Base-by-base conservation (phyloP, 1,139 yeast genomes). In the Taphrina sp. region DNA sequence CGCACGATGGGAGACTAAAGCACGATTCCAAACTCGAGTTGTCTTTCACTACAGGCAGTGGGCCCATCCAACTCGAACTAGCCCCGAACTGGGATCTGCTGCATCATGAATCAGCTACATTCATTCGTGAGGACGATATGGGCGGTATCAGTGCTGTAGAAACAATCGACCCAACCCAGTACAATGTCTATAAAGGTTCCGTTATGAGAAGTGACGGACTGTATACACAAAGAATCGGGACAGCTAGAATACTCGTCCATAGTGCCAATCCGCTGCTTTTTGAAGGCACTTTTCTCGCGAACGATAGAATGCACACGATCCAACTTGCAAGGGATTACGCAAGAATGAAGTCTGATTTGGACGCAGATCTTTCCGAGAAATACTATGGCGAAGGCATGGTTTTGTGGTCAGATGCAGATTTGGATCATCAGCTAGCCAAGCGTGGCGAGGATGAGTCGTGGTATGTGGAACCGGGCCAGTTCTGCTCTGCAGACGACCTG, bases 271-370 rank as follows among this genome's bases (percentile, higher is more conserved):
- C 54, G 2, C 19, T 49, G 24, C n/a, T 41, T 12, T 58, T 60
- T 33, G 61, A 60, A 23, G 62, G 62, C 28, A 20, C 56, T 8
- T 60, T 58, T 47, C 26, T 41, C 19, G 34, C 54, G 12, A 44
- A 46, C 22, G 62, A 37, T 8, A 51, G 26, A 19, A 38, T 36
- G 35, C 41, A 54, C 44, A 45, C 45, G 17, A 52, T 59, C 16
- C 59, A 44, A 35, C 54, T 58, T 4, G 36, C 37, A 19, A 31
- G 41, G 20, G 44, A 23, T 26, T 51, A 36, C 33, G 19, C 31
- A 19, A 28, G 37, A 17, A 41, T 29, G 45, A 22, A 43, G 36
- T 36, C 36, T 3, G 43, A 19, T 10, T 39, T 34, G 8, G 59
- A 58, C 37, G 33, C 33, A 14, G 33, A 36, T 7, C 23, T 37